Percentiles rank a stretch among this genome's conserved stretches.
Evolutionary conservation across 495 filamentous ascomycete species (phyloP).

Genomic region (Friedmanniomyces endolithicus): DNA sequence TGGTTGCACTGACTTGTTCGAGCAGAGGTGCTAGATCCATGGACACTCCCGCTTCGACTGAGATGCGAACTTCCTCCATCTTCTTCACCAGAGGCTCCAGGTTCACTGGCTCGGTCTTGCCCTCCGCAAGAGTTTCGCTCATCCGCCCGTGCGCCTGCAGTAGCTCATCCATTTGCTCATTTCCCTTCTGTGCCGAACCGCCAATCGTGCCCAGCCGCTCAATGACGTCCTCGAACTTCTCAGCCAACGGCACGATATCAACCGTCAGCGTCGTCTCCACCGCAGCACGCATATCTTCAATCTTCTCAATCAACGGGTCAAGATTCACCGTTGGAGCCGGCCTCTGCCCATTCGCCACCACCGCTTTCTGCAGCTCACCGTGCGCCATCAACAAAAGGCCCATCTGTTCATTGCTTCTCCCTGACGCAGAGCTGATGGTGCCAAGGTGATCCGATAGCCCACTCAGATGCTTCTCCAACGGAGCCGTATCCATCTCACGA

Average conservation of each 20-base stretch:
- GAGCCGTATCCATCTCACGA: neutral
- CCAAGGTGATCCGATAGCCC: neutral
- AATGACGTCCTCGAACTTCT: neutral
- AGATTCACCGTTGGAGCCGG: neutral
- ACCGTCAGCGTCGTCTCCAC: neutral
- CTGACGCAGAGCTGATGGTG: neutral
- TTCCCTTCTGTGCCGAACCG: neutral
- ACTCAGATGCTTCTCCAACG: neutral
- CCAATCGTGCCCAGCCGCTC: neutral
- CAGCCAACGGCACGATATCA: neutral
- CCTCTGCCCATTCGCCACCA: slow-evolving; percentile 4
- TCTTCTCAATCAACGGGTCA: neutral
- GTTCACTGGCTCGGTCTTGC: neutral
- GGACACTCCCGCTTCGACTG: neutral
- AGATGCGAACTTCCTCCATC: neutral
- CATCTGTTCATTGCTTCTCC: neutral
- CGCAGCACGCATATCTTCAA: neutral
- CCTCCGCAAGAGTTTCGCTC: neutral
- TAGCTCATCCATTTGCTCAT: neutral
- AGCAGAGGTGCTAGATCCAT: neutral
- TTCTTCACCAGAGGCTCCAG: neutral
- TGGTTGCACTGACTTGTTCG: neutral
- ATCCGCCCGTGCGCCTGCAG: neutral
- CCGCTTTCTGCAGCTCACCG: neutral
- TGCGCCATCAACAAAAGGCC: neutral